Conservation (phyloP, 148 eudicot species). For the Beta vulgaris region DNA sequence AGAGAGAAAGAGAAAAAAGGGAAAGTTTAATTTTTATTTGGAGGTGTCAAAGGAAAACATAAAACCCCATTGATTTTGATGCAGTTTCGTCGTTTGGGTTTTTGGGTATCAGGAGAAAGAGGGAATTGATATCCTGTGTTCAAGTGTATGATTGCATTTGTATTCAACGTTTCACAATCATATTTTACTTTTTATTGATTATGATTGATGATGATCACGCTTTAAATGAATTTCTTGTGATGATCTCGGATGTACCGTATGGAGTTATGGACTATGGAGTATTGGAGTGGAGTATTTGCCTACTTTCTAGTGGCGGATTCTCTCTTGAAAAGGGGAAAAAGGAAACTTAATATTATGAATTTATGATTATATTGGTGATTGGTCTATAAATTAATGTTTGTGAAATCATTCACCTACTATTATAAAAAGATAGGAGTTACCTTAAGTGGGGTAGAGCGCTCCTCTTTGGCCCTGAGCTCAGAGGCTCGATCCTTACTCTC, state of each 20-base stretch:
- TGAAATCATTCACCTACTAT: too few relatives aligned
- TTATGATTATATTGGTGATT: not conserved
- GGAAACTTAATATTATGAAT: not conserved
- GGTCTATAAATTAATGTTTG: not conserved
- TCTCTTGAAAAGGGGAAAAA: not conserved
- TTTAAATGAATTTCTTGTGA: not conserved
- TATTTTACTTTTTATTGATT: too few relatives aligned
- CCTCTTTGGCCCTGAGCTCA: too few relatives aligned
- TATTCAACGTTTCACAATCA: not conserved
- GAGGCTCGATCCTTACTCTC: too few relatives aligned
- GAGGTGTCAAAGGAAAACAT: not conserved
- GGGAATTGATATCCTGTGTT: not conserved
- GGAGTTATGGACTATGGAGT: too few relatives aligned
- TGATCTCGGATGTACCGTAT: not conserved
- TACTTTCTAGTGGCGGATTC: not conserved
- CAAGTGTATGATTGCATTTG: not conserved
- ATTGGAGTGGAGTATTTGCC: too few relatives aligned
- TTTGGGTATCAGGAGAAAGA: not conserved
- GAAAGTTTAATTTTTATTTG: too few relatives aligned
- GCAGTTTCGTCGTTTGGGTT: conserved; percentile 5
- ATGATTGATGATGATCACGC: not conserved
- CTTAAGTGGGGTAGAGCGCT: too few relatives aligned
- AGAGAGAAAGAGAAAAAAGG: not conserved
- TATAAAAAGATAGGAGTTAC: too few relatives aligned
- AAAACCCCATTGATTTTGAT: conserved; percentile 5